Evolutionary conservation across 2,329 filamentous ascomycete species (phyloP), one percentile per base, ranked within the genome.

Genomic region (Nigrospora oryzae): DNA sequence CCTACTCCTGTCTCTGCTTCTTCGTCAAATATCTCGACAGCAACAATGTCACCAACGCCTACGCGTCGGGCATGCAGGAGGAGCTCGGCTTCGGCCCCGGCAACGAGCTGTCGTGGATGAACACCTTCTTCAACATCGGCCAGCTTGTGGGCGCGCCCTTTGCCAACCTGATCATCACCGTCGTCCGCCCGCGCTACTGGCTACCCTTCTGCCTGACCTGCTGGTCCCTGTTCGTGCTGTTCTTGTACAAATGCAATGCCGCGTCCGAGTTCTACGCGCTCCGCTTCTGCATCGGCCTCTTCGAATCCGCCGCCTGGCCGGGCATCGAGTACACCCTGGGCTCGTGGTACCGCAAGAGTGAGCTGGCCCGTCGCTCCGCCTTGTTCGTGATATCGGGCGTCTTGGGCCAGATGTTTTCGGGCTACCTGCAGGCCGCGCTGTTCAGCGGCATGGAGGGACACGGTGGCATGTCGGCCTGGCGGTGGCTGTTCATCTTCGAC

Each of bases 271-370:
- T 71, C 30, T 72, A 71, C 16, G 68, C 68, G 3, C 61, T 81
- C 0, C 68, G 78, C 7, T 72, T 79, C 46, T 64, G 77, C 37
- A 67, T 79, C 30, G 77, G 77, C 38, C 55, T 77, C 0, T 69
- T 77, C 36, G 77, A 79, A 55, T 70, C 69, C 8, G 71, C 73
- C 0, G 77, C 77, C 39, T 75, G 71, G 38, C 75, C 77, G 0
- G 77, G 75, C 23, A 68, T 78, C 37, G 61, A 76, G 38, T 68
- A 73, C 38, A 67, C 75, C 17, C 65, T 81, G 7, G 76, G 73
- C 0, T 76, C 68, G 1, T 82, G 77, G 77, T 82, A 82, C 53
- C 73, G 75, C 48, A 73, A 69, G 40, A 68, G 70, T 12, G 78
- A 82, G 51, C 69, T 80, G 36, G 71, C 73, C 0, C 76, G 75